These are phyloP conservation scores for Epipyxis sp. DNA, from an alignment of 108 stramenopile genomes.

Conservation along the genomic window DNA sequence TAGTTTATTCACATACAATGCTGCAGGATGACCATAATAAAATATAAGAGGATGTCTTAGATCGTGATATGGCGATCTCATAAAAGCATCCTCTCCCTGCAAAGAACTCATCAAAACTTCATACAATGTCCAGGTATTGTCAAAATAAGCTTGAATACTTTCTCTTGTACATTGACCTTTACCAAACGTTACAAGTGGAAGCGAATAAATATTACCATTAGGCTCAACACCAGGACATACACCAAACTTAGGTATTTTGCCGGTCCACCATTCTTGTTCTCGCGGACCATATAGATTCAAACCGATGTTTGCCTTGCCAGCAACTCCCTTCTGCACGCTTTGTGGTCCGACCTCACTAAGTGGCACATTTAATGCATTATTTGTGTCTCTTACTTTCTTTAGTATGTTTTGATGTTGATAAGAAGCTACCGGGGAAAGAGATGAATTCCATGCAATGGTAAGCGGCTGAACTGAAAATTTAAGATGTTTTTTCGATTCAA, in stretches of 20 bases:
- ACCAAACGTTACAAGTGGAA: neutral
- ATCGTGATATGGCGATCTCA: slow-evolving; percentile 76
- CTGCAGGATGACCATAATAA: slow-evolving; percentile 88
- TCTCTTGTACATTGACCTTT: neutral
- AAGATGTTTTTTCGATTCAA: too few relatives aligned
- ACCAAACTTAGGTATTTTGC: neutral
- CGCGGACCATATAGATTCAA: neutral
- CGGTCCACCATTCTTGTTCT: neutral
- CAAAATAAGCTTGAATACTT: slow-evolving; percentile 70
- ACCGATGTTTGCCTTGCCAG: too few relatives aligned
- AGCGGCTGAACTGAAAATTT: too few relatives aligned
- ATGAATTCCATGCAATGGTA: too few relatives aligned
- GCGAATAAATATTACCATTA: slow-evolving; percentile 12
- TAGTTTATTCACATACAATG: slow-evolving; percentile 85
- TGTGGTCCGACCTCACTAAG: too few relatives aligned
- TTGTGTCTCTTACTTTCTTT: too few relatives aligned
- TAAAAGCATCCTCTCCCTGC: slow-evolving; percentile 82
- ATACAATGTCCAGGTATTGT: slow-evolving; percentile 84
- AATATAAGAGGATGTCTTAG: slow-evolving; percentile 82
- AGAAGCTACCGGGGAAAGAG: too few relatives aligned
- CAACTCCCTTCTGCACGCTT: too few relatives aligned
- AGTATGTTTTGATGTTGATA: too few relatives aligned
- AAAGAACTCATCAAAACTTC: slow-evolving; percentile 80
- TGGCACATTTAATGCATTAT: too few relatives aligned
- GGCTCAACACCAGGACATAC: neutral